Base-by-base conservation (phyloP, 108 stramenopile genomes). In the Nitzschia sp. region DNA sequence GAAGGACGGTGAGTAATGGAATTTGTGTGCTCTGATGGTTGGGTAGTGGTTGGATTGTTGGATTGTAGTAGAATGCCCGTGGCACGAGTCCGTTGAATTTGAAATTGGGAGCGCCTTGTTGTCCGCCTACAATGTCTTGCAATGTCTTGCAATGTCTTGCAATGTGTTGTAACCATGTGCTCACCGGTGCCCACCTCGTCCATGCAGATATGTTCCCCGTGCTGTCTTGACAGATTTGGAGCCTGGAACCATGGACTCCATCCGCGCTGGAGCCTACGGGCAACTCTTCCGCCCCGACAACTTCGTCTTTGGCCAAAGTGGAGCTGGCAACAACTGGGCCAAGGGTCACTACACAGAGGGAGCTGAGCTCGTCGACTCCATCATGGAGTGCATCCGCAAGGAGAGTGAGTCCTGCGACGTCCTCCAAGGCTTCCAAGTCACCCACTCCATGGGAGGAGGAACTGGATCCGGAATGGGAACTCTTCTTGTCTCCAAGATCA, bases 341-440 rank as follows among this genome's bases (percentile, higher is more conserved):
- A 96, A 96, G 83, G 96, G 96, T 69, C 95, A 96, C 73, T 97
- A 97, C 89, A 97, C 96, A 7, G 95, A 96, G 80, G 95, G 96
- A 25, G 96, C 93, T 37, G 94, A 97, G 82, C 93, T 96, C 55
- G 92, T 96, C 51, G 96, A 97, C 82, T 82, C 89, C 50, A 87
- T 95, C 55, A 85, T 97, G 78, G 96, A 97, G 65, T 90, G 91
- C 51, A 88, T 97, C 43, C 91, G 97, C 38, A 95, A 95, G 83
- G 97, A 97, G 80, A 80, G 86, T 41, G 97, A 97, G 75, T 57
- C 63, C 26, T 96, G 96, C 69, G 96, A 97, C 55, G 79, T 86
- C 34, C 83, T 91, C 53, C 90, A 92, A 76, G 91, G 91, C 57
- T 92, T 95, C 82, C 94, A 92, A 75, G 77, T 92, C 59, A 92